These are phyloP conservation scores for Mycosphaerella arachidis DNA, from an alignment of 2,329 filamentous ascomycete species.

Conservation along the genomic window DNA sequence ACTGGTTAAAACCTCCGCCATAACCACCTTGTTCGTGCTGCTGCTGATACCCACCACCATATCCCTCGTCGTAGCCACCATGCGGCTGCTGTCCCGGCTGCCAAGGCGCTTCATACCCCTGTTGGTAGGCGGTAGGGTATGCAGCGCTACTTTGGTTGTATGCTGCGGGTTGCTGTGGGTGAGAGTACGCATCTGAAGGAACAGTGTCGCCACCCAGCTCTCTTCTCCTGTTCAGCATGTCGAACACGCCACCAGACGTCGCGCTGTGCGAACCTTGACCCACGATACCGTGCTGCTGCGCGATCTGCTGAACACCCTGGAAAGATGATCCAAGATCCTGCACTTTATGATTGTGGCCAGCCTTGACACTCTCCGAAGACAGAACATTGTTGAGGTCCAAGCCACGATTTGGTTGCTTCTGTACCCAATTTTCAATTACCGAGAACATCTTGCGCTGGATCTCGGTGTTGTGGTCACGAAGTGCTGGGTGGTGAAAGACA, in stretches of 20 bases:
- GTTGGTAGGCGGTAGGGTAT: constrained; percentile 33
- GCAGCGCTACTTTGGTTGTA: constrained; percentile 28
- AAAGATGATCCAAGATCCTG: constrained; percentile 25
- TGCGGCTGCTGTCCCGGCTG: constrained; percentile 24
- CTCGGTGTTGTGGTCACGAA: constrained; percentile 69
- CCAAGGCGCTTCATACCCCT: constrained; percentile 34
- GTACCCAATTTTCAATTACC: constrained; percentile 76
- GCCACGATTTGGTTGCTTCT: constrained; percentile 62
- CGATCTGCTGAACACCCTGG: constrained; percentile 21
- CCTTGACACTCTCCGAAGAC: constrained; percentile 74
- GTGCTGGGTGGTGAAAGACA: constrained; percentile 85
- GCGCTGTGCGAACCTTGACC: constrained; percentile 24
- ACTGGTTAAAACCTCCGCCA: constrained; percentile 17
- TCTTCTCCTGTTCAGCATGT: constrained; percentile 22
- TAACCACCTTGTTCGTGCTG: constrained; percentile 24
- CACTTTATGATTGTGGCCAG: constrained; percentile 69
- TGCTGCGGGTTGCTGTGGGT: constrained; percentile 23
- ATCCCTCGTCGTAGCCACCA: constrained; percentile 18
- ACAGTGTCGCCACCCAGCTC: constrained; percentile 4
- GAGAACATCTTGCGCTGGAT: constrained; percentile 86
- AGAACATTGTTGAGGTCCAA: constrained; percentile 69
- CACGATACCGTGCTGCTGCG: constrained; percentile 19
- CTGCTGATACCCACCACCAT: constrained; percentile 17
- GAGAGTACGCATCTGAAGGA: constrained; percentile 20
- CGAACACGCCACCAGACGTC: constrained; percentile 28